Evolutionary conservation across 1,284 basidiomycete species (phyloP), one percentile per base, ranked within the genome.

Genomic region (Thecaphora thlaspeos): DNA sequence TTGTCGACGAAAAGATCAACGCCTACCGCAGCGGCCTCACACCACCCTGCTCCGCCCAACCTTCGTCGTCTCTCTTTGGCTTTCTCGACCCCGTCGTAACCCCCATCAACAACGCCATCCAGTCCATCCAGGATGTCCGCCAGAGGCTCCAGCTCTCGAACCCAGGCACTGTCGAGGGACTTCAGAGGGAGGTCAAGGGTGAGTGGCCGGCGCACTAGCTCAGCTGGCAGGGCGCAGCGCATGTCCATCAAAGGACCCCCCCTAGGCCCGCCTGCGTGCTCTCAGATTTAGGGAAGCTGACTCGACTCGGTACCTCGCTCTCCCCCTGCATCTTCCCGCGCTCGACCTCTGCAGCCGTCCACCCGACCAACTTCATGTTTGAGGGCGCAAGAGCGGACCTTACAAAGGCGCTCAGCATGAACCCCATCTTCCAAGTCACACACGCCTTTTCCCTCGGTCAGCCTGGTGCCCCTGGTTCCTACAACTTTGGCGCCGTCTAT

Each of bases 371-470:
- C 83, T 94, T 88, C 81, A 86, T 93, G 78, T 98, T 97, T 79
- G 95, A 99, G 82, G 95, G 95, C 64, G 94, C 83, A 19, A 85
- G 93, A 71, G 95, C 95, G 45, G 95, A 99, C 82, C 83, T 98
- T 70, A 89, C 91, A 56, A 99, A 98, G 82, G 88, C 86, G 67
- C 83, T 98, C 68, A 95, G 91, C 51, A 84, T 89, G 79, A 91
- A 87, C 80, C 95, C 95, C 28, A 87, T 90, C 51, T 99, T 98
- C 86, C 93, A 97, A 82, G 89, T 97, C 75, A 93, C 92, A 55
- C 95, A 99, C 80, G 90, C 91, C 38, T 97, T 99, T 81, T 83
- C 87, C 51, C 81, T 93, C 58, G 91, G 89, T 28, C 62, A 88
- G 17, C 73, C 74, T 49, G 61, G 52, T 37, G 71, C 75, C 45